Evolutionary conservation across 305 asterid genomes (phyloP).

Genomic region (Solanum chacoense): DNA sequence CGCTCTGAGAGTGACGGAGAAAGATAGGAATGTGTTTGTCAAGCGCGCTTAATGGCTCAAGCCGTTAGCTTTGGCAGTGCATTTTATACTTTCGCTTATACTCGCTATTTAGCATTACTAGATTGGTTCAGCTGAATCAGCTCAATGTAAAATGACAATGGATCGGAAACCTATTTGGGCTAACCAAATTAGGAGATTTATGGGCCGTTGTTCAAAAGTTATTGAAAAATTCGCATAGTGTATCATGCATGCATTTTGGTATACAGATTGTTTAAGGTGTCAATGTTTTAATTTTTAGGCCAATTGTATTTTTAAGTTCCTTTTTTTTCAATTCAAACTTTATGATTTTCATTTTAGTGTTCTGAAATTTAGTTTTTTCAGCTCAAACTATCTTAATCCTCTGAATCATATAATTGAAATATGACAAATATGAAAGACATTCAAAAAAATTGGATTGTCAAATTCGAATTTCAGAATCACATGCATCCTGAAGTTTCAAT

Average conservation of each 20-base stretch:
- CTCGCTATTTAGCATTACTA: neutral
- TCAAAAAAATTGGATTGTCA: neutral
- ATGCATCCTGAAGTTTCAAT: neutral
- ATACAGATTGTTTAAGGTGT: neutral
- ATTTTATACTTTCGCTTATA: neutral
- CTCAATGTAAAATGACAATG: neutral
- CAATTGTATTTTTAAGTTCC: neutral
- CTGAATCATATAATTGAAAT: neutral
- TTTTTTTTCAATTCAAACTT: neutral
- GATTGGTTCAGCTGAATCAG: neutral
- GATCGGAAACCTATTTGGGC: neutral
- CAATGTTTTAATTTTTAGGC: neutral
- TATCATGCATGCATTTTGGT: neutral
- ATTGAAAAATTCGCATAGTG: neutral
- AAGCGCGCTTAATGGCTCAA: neutral
- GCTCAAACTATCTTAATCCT: neutral
- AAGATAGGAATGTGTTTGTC: neutral
- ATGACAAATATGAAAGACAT: neutral
- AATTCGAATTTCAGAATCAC: neutral
- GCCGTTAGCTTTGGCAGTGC: neutral
- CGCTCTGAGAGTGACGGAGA: neutral
- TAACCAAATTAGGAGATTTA: neutral
- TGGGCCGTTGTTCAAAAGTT: neutral
- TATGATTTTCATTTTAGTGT: neutral
- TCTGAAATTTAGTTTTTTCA: neutral